Base-by-base conservation (phyloP, 495 filamentous ascomycete species). In the Thermothielavioides terrestris region DNA sequence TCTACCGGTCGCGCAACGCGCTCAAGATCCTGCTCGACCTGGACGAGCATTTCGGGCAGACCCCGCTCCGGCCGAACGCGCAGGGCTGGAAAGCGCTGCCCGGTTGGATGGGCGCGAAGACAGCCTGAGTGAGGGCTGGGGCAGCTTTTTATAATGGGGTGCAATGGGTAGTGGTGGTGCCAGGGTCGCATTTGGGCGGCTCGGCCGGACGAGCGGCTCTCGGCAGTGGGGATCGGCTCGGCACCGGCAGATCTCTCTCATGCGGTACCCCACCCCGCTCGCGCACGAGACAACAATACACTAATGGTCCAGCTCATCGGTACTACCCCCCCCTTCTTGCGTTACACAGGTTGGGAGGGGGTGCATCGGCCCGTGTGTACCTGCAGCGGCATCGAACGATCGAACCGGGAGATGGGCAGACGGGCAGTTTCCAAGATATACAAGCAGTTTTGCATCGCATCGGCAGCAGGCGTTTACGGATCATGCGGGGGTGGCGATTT, bases 11-110 rank as follows among this genome's bases (percentile, higher is more conserved):
- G 62, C 71, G 89, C 45, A 97, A 96, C 57, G 92, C 94, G n/a
- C 69, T 98, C 56, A 97, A 95, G 75, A 85, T 97, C 53, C 88
- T 98, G 57, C 78, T 98, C 27, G 92, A 98, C 62, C 70, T 98
- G 43, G 90, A 98, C 57, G 81, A 89, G 71, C 81, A 91, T 53
- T 94, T 98, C 66, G 90, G 90, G 18, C 74, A 79, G 61, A 36
- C 79, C 50, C 77, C 72, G 63, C 63, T 82, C 49, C 58, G 61
- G 12, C 84, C 80, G 15, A 63, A 72, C 20, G 67, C 73, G 37
- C 69, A 75, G 54, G 68, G 68, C 6, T 78, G 74, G 75, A 68
- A 72, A 51, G 43, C 67, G 12, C 17, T 78, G 55, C 68, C 73
- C 1, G 61, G 52, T n/a, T 63, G 68, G 48, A 68, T 68, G 54